A percentile compares a stretch with the other conserved stretches of the same genome.
phyloP scores from a whole-genome alignment of 2,329 filamentous ascomycete species.

The Exophiala viscosa region DNA sequence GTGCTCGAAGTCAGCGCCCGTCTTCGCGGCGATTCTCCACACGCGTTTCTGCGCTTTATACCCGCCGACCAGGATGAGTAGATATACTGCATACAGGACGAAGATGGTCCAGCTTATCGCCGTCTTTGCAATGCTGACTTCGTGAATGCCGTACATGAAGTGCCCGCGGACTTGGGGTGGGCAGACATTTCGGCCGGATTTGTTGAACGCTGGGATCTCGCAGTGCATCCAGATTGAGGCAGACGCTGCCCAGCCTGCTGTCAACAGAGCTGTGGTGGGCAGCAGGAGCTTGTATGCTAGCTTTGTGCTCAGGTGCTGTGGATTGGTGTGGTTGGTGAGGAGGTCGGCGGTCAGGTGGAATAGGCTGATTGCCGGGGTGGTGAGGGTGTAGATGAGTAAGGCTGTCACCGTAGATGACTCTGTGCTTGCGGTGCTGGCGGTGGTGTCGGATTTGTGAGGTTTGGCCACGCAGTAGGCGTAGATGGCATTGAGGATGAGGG shows the following conservation, averaged over 20 bases:
- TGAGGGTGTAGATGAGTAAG: slow-evolving; percentile 26
- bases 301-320: slow-evolving; percentile 10
- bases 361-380: slow-evolving; percentile 13
- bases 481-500: slow-evolving; percentile 24
- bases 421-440: not conserved
- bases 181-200: slow-evolving; percentile 45
- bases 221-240: slow-evolving; percentile 27
- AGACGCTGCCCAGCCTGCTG: slow-evolving; percentile 21
- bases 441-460: slow-evolving; percentile 22
- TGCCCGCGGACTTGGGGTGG: slow-evolving; percentile 47
- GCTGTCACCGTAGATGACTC: slow-evolving; percentile 6
- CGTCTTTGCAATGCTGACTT: slow-evolving; percentile 24
- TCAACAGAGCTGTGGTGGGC: slow-evolving; percentile 13
- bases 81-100: slow-evolving; percentile 11
- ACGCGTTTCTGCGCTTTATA: slow-evolving; percentile 10
- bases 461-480: slow-evolving; percentile 28
- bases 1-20: not conserved
- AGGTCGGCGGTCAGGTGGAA: slow-evolving; percentile 21
- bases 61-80: slow-evolving; percentile 5
- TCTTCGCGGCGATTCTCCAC: slow-evolving; percentile 9
- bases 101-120: slow-evolving; percentile 19
- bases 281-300: slow-evolving; percentile 29
- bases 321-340: slow-evolving; percentile 19
- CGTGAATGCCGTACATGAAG: slow-evolving; percentile 28
- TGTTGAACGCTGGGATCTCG: slow-evolving; percentile 29